Percentiles rank a stretch among this genome's conserved stretches.
These are phyloP conservation scores for Zopfia rhizophila DNA, from an alignment of 2,329 filamentous ascomycete genomes.

Conservation along the genomic window DNA sequence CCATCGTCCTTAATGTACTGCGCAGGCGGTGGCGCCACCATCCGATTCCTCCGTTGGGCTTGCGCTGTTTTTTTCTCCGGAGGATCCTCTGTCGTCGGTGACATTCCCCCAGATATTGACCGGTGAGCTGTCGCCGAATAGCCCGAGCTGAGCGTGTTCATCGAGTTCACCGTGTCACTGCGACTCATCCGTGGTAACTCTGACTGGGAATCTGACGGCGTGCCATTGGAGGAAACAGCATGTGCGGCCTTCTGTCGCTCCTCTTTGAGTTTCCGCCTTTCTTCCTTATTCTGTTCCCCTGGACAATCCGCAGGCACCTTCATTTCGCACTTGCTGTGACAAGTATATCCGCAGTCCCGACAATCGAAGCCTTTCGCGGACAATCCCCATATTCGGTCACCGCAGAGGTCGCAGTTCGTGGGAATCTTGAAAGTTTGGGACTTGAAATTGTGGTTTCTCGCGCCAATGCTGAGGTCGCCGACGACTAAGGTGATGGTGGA, in stretches of 20 bases:
- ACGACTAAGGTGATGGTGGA: slow-evolving; percentile 91
- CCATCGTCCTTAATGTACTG: slow-evolving; percentile 77
- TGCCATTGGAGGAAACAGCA: slow-evolving; percentile 56
- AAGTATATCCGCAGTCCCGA: slow-evolving; percentile 95
- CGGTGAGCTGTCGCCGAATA: slow-evolving; percentile 83
- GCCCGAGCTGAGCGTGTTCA: slow-evolving; percentile 79
- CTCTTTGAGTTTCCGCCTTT: slow-evolving; percentile 91
- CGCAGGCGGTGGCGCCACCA: slow-evolving; percentile 87
- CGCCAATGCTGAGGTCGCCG: slow-evolving; percentile 90
- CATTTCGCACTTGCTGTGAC: slow-evolving; percentile 99
- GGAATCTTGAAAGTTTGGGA: slow-evolving; percentile 99
- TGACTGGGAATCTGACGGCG: slow-evolving; percentile 61
- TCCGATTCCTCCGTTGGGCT: slow-evolving; percentile 67
- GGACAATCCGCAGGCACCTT: slow-evolving; percentile 97
- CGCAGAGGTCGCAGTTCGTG: slow-evolving; percentile 96
- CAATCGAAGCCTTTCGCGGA: slow-evolving; percentile 98
- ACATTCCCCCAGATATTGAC: slow-evolving; percentile 71
- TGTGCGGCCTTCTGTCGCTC: slow-evolving; percentile 85
- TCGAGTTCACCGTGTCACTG: slow-evolving; percentile 88
- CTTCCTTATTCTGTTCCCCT: slow-evolving; percentile 91
- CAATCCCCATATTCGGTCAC: slow-evolving; percentile 95
- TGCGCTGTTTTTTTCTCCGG: slow-evolving; percentile 49
- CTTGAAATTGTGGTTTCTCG: slow-evolving; percentile 97
- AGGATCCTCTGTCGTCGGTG: slow-evolving; percentile 64
- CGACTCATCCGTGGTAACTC: slow-evolving; percentile 77